Conservation (phyloP, 73 alveolate genomes). For the Paramecium octaurelia region DNA sequence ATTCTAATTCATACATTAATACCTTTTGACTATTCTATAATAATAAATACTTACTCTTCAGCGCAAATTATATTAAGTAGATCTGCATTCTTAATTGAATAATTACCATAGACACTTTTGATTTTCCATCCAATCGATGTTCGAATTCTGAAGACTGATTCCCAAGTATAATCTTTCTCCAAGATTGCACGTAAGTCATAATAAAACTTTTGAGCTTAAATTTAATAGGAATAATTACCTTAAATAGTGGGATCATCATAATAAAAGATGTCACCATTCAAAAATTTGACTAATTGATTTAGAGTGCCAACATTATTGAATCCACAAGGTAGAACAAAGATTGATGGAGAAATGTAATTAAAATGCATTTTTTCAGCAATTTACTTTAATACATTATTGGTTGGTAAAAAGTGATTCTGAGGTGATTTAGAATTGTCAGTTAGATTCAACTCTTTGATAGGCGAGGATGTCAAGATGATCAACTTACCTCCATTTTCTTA, state of each 20-base stretch:
- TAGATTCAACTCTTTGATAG: not conserved
- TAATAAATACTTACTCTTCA: slow-evolving; percentile 23
- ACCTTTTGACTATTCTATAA: not conserved
- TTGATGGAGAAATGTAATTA: slow-evolving; percentile 44
- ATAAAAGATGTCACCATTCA: slow-evolving; percentile 87
- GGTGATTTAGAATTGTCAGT: not conserved
- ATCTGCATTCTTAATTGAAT: slow-evolving; percentile 51
- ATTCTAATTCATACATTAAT: slow-evolving; percentile 49
- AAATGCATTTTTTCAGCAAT: slow-evolving; percentile 46
- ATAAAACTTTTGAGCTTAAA: slow-evolving; percentile 17
- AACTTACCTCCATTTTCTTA: slow-evolving; percentile 75
- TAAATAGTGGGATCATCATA: slow-evolving; percentile 77
- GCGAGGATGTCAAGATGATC: slow-evolving; percentile 44
- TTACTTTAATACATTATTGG: not conserved
- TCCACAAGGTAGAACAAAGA: slow-evolving; percentile 21
- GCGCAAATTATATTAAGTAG: not conserved
- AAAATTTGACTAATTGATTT: slow-evolving; percentile 78
- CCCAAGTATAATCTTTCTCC: slow-evolving; percentile 78
- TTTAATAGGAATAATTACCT: not conserved
- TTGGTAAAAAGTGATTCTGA: not conserved
- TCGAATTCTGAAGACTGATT: slow-evolving; percentile 90
- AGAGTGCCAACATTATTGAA: slow-evolving; percentile 78
- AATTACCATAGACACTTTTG: slow-evolving; percentile 66
- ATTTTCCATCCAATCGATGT: slow-evolving; percentile 74
- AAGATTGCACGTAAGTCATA: slow-evolving; percentile 24